phyloP scores from a whole-genome alignment of 2,329 filamentous ascomycete genomes.

The Ambrosiella xylebori region DNA sequence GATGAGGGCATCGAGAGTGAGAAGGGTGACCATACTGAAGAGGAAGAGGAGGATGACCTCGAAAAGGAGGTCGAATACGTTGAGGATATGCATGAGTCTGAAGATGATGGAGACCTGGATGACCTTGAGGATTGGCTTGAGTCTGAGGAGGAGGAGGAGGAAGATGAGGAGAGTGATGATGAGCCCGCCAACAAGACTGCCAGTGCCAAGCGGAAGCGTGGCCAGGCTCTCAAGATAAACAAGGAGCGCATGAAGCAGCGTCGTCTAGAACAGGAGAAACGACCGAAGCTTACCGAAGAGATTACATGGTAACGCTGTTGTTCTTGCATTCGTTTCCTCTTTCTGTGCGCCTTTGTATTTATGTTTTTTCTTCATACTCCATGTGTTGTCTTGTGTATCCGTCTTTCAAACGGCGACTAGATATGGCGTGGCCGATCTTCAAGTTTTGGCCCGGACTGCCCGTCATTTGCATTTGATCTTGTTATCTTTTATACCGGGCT shows the following conservation, averaged over 20 bases:
- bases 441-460: not conserved
- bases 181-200: constrained; percentile 40
- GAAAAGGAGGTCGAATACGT: constrained; percentile 80
- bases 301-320: constrained; percentile 23
- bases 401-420: not conserved
- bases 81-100: constrained; percentile 72
- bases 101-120: constrained; percentile 68
- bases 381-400: not conserved
- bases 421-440: not conserved
- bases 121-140: constrained; percentile 59
- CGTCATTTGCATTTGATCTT: not conserved
- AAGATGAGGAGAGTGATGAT: constrained; percentile 37
- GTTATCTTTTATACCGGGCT: not conserved
- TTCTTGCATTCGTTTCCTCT: constrained; percentile 2
- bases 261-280: constrained; percentile 46
- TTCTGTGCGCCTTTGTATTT: constrained; percentile 6
- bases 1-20: constrained; percentile 69
- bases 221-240: constrained; percentile 29
- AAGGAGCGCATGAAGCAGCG: constrained; percentile 23
- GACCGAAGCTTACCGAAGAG: constrained; percentile 25
- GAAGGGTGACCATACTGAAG: constrained; percentile 53
- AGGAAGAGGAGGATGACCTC: constrained; percentile 80
- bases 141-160: constrained; percentile 39
- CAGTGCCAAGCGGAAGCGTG: constrained; percentile 39
- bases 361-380: not conserved